Evolutionary conservation across 352 stramenopile species (phyloP), one percentile per base, ranked within the genome.

Genomic region (Blastocystis sp.): DNA sequence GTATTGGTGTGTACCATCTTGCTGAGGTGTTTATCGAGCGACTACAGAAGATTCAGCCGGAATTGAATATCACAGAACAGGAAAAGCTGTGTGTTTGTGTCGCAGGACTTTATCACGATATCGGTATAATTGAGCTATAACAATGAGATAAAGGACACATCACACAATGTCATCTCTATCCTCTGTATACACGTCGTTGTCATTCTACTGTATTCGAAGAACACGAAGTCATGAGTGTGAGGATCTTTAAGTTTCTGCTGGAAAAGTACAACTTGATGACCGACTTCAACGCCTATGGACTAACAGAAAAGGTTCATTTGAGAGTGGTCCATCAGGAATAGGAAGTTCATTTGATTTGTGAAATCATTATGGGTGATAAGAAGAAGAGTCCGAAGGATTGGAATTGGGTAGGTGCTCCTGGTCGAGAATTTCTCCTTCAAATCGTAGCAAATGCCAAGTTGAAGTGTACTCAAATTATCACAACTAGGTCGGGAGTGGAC

Each of bases 391-490:
- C 54, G 14, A 12, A 51, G 5, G 52, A 5, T 37, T 87, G 54
- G 54, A 46, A 51, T 21, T 87, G 77, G 77, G 51, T 51, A 16
- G 77, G 77, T 56, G 65, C 65, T 19, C 59, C 59, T 7, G 77
- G 77, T 3, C 66, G 65, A 11, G 77, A 87, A 19, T 87, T 78
- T 46, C 42, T 87, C 5, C 65, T 78, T 27, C 77, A 87, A 54
- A 87, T 87, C 43, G 77, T 87, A 19, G 77, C 77, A 3, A 87
- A 87, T 77, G 39, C 59, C 14, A 87, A 77, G 77, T 87, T 12
- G 35, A 19, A 21, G 29, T 29, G 14, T 1, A 19, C 1, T 29
- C 12, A 24, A 32, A 16, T 2, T 24, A 11, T 87, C 9, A 87
- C 29, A 16, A 1, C 21, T 80, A 87, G 77, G 43, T 75, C 14